Percentiles rank a stretch among this genome's conserved stretches.
Conservation (phyloP, 345 rosid species). For the Raphanus sativus region DNA sequence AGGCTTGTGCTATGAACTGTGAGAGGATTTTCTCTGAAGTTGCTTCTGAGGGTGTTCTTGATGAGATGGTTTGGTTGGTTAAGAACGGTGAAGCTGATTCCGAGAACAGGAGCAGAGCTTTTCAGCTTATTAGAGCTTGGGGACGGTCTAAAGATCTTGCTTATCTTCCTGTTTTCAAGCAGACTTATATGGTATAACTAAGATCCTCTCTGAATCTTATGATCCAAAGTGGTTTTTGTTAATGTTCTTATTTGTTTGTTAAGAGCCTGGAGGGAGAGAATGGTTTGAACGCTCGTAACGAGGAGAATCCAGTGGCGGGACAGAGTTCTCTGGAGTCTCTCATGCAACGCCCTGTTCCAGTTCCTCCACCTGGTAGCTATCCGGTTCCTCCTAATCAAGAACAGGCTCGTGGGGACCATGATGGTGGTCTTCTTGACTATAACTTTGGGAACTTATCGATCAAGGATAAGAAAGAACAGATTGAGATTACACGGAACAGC, state of each 20-base stretch:
- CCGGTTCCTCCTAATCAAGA: slow-evolving; percentile 51
- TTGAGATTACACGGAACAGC: slow-evolving; percentile 65
- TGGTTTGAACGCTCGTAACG: slow-evolving; percentile 34
- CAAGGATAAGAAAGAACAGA: slow-evolving; percentile 61
- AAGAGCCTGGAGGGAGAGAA: slow-evolving; percentile 58
- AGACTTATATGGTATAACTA: slow-evolving; percentile 59
- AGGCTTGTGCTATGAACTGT: slow-evolving; percentile 73
- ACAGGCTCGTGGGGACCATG: slow-evolving; percentile 33
- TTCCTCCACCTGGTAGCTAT: slow-evolving; percentile 58
- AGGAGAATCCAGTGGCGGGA: slow-evolving; percentile 34
- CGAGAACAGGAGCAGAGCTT: slow-evolving; percentile 55
- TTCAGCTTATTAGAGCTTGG: slow-evolving; percentile 80
- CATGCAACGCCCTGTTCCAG: slow-evolving; percentile 51
- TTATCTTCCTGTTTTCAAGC: slow-evolving; percentile 76
- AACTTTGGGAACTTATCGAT: slow-evolving; percentile 46
- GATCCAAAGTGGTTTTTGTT: neutral
- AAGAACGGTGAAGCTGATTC: slow-evolving; percentile 53
- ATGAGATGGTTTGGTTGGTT: slow-evolving; percentile 82
- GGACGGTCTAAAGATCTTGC: slow-evolving; percentile 77
- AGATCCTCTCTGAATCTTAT: neutral
- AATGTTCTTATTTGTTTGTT: neutral
- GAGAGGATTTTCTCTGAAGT: slow-evolving; percentile 80
- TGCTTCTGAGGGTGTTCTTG: slow-evolving; percentile 77
- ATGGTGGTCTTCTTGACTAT: slow-evolving; percentile 35
- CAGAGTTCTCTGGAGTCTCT: slow-evolving; percentile 55